Evolutionary conservation across 2,329 filamentous ascomycete genomes (phyloP).

Genomic region (Zymoseptoria brevis): DNA sequence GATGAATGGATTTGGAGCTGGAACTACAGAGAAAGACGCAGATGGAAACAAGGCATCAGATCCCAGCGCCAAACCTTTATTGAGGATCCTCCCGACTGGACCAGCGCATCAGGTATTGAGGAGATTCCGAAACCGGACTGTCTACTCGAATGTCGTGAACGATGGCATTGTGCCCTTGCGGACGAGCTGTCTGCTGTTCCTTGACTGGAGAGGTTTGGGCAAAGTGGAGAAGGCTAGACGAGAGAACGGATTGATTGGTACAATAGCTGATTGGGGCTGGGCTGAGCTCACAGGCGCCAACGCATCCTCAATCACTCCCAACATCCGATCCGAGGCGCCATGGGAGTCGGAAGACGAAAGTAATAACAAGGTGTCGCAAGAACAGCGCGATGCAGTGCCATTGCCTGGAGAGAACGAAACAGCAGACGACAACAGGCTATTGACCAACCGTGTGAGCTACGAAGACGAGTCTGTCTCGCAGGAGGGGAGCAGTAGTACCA

Average conservation of each 20-base stretch:
- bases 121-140: constrained; percentile 81
- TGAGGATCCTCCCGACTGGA: constrained; percentile 83
- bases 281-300: constrained; percentile 73
- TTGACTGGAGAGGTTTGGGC: constrained; percentile 91
- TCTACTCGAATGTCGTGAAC: constrained; percentile 96
- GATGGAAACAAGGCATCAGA: constrained; percentile 48
- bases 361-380: constrained; percentile 14
- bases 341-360: constrained; percentile 16
- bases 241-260: constrained; percentile 86
- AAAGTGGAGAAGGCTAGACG: constrained; percentile 89
- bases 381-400: constrained; percentile 49
- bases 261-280: constrained; percentile 89
- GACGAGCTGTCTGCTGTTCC: constrained; percentile 90
- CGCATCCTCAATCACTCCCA: constrained; percentile 45
- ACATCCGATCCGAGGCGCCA: constrained; percentile 16
- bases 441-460: constrained; percentile 22
- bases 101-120: constrained; percentile 80
- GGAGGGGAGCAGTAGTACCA: constrained; percentile 21
- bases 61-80: constrained; percentile 76
- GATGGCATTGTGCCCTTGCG: constrained; percentile 92
- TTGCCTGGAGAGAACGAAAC: constrained; percentile 60
- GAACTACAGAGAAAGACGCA: constrained; percentile 37
- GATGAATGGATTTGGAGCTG: constrained; percentile 68
- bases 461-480: constrained; percentile 38
- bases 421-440: constrained; percentile 47